Evolutionary conservation across 768 basidiomycete genomes (phyloP), one percentile per base, ranked within the genome.

Genomic region (Amanita fuliginea): DNA sequence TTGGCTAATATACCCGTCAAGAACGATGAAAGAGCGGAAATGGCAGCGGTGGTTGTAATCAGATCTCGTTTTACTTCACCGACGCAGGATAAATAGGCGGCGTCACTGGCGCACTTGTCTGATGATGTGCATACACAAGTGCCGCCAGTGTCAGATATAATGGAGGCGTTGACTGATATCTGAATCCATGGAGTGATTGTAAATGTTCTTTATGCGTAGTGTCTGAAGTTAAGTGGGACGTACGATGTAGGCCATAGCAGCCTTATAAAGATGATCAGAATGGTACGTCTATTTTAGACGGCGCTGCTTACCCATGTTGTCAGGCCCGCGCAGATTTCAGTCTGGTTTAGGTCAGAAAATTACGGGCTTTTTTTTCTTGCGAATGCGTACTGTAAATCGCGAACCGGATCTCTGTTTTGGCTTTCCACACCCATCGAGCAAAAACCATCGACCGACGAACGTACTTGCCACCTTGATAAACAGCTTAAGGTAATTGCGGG

Each of bases 161-260:
- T 88, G n/a, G 81, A 70, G 4, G 89, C 86, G 59, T 93, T 93
- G 58, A 93, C 89, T 19, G 86, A 85, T 53, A 89, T 87, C 83
- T 26, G 26, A 26, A 6, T 3, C 5, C 26, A 26, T 87, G 18
- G 24, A 26, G 7, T 26, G 24, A 6, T 26, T 6, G 24, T 26
- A 22, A 11, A 44, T 24, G 41, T 49, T 13, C n/a, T 30, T 30
- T 11, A 7, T 30, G 30, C 11, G 5, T 32, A 3, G 14, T 5
- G 19, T 24, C 19, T 1, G 19, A 28, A 34, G 32, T 30, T 33
- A 46, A 4, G 26, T 49, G 47, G 39, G 48, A 18, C 79, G 57
- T 51, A 84, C 84, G 52, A 89, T 88, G 66, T 90, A 89, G 16
- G 86, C 82, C 87, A 88, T 90, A 26, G 84, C 80, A 3, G 83